Percentiles rank a stretch among this genome's conserved stretches.
phyloP scores from a whole-genome alignment of 2,329 filamentous ascomycete genomes.

The Diaporthe destruens region DNA sequence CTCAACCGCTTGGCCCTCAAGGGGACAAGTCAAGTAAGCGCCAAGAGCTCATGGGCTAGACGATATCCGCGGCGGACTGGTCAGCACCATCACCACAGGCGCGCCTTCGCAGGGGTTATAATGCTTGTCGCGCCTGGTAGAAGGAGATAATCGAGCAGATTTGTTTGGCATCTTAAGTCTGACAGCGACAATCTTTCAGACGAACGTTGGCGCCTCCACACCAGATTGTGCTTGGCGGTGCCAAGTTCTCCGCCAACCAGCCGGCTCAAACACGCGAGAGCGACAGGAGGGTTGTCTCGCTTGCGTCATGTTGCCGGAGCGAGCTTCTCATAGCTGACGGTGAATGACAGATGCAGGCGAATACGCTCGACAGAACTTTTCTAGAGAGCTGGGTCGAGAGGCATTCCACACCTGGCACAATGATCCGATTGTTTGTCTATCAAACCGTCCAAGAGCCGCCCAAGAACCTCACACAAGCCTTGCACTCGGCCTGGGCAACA shows the following conservation, averaged over 20 bases:
- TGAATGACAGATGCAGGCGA: no score
- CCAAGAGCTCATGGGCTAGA: not conserved
- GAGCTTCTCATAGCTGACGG: not conserved
- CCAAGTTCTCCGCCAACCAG: constrained; percentile 1
- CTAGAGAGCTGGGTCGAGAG: not conserved
- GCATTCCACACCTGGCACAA: not conserved
- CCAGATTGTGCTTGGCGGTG: constrained; percentile 30
- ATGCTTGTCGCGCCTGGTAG: not conserved
- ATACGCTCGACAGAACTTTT: not conserved
- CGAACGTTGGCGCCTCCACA: constrained; percentile 11
- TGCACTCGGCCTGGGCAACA: not conserved
- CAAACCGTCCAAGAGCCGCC: not conserved
- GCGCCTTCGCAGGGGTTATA: not conserved
- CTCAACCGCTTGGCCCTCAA: not conserved
- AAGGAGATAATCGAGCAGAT: not conserved
- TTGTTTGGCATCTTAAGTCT: constrained; percentile 11
- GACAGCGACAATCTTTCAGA: constrained; percentile 8
- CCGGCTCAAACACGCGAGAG: constrained; percentile 21
- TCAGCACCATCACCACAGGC: not conserved
- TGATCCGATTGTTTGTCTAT: not conserved
- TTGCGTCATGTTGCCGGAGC: constrained; percentile 14
- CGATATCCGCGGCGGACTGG: not conserved
- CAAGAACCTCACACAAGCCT: not conserved
- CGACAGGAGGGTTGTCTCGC: constrained; percentile 6
- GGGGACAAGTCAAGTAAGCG: not conserved